Percentiles rank a stretch among this genome's conserved stretches.
Evolutionary conservation across 2,329 filamentous ascomycete genomes (phyloP).

Genomic region (Fusarium duplospermum): DNA sequence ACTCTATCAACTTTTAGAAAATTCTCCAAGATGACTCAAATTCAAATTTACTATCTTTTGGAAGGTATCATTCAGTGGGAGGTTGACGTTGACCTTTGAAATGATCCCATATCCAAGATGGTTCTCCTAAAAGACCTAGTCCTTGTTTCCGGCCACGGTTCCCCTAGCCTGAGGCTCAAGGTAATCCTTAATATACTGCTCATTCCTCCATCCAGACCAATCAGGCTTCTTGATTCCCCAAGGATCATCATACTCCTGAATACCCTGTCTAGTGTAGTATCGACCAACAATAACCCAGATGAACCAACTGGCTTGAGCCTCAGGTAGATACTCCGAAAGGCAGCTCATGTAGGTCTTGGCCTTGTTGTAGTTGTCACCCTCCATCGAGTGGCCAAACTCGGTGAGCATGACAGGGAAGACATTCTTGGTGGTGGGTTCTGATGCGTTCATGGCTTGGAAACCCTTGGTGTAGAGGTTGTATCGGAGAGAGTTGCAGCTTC

Average conservation of each 20-base stretch:
- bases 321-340: conserved; percentile 60
- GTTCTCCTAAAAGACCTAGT: neutral
- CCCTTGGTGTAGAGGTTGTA: conserved; percentile 62
- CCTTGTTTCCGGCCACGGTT: neutral
- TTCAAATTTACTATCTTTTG: neutral
- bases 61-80: neutral
- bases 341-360: conserved; percentile 62
- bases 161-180: neutral
- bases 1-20: no score
- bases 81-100: neutral
- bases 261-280: conserved; percentile 67
- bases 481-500: conserved; percentile 59
- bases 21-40: no score
- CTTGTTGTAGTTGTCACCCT: conserved; percentile 50
- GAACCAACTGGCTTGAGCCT: conserved; percentile 64
- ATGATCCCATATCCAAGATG: neutral
- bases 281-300: conserved; percentile 69
- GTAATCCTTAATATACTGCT: conserved; percentile 52
- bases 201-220: conserved; percentile 64
- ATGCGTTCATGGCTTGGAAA: conserved; percentile 61
- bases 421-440: conserved; percentile 51
- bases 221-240: conserved; percentile 68
- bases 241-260: conserved; percentile 65
- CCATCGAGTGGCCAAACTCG: conserved; percentile 66
- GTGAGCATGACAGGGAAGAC: conserved; percentile 57